Evolutionary conservation across 495 filamentous ascomycete species (phyloP).

Genomic region (Aspergillus affinis): DNA sequence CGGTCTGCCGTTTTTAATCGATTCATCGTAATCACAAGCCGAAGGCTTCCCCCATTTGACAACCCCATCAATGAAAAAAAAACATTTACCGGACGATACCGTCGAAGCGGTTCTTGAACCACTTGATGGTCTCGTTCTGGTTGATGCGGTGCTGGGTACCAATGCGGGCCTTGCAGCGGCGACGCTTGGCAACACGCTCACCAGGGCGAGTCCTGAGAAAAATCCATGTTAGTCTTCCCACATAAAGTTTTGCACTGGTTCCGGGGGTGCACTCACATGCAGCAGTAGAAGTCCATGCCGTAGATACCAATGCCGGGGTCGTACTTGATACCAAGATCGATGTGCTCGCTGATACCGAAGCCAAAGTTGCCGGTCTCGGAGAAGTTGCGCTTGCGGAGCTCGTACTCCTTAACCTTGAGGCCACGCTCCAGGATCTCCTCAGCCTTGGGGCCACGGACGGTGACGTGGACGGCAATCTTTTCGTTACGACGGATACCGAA

Average conservation of each 20-base stretch:
- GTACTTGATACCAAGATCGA: constrained; percentile 99
- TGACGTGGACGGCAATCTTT: constrained; percentile 99
- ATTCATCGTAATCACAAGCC: constrained; percentile 43
- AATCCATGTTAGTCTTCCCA: constrained; percentile 24
- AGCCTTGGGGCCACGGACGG: constrained; percentile 98
- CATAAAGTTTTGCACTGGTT: not conserved
- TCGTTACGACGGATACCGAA: constrained; percentile 99
- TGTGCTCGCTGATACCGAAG: constrained; percentile 99
- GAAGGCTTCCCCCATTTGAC: constrained; percentile 22
- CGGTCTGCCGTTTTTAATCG: constrained; percentile 31
- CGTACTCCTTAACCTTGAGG: constrained; percentile 99
- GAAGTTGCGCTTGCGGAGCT: constrained; percentile 98
- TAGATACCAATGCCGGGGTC: constrained; percentile 99
- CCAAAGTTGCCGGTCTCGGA: constrained; percentile 99
- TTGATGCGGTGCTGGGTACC: constrained; percentile 89
- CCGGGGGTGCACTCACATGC: constrained; percentile 68
- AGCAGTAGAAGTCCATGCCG: constrained; percentile 99
- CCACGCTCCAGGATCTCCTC: constrained; percentile 99
- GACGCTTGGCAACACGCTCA: constrained; percentile 93
- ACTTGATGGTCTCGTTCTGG: constrained; percentile 91
- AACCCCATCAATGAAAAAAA: constrained; percentile 6
- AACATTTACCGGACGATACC: constrained; percentile 84
- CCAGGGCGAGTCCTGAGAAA: constrained; percentile 79
- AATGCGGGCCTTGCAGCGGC: constrained; percentile 81
- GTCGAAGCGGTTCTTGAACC: constrained; percentile 99